Conservation (phyloP, 768 basidiomycete species). For the Leucocoprinus sp. region DNA sequence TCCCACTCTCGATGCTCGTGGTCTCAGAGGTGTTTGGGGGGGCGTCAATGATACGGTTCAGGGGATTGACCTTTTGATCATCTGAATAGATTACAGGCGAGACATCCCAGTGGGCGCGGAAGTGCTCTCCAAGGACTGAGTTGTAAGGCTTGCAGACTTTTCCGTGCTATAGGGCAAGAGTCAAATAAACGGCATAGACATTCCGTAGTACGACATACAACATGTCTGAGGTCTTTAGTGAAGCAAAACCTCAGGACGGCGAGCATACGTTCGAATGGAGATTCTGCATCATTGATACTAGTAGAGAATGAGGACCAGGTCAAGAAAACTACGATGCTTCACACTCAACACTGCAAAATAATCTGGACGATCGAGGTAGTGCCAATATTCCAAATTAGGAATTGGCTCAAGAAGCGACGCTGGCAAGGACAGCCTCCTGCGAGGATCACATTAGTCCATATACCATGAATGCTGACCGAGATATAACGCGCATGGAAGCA, state of each 20-base stretch:
- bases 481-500: slow-evolving; percentile 69
- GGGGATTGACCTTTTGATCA: slow-evolving; percentile 39
- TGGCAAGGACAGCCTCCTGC: slow-evolving; percentile 85
- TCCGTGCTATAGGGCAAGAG: slow-evolving; percentile 48
- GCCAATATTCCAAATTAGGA: slow-evolving; percentile 96
- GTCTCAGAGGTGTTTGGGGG: slow-evolving; percentile 34
- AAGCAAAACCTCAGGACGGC: slow-evolving; percentile 82
- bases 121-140: slow-evolving; percentile 82
- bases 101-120: slow-evolving; percentile 83
- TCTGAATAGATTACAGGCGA: slow-evolving; percentile 48
- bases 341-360: slow-evolving; percentile 78
- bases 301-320: slow-evolving; percentile 1
- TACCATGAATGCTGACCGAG: not conserved
- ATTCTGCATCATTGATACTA: slow-evolving; percentile 88
- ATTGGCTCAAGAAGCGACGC: slow-evolving; percentile 90
- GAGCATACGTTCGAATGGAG: slow-evolving; percentile 94
- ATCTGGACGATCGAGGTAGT: slow-evolving; percentile 87
- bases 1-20: slow-evolving; percentile 49
- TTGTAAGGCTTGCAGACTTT: slow-evolving; percentile 94
- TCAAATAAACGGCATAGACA: slow-evolving; percentile 4
- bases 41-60: slow-evolving; percentile 27
- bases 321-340: not conserved
- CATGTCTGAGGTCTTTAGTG: slow-evolving; percentile 90
- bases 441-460: not conserved
- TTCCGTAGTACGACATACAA: slow-evolving; percentile 43